Conservation (phyloP, 2,329 filamentous ascomycete genomes). For the Stachybotrys echinatus region DNA sequence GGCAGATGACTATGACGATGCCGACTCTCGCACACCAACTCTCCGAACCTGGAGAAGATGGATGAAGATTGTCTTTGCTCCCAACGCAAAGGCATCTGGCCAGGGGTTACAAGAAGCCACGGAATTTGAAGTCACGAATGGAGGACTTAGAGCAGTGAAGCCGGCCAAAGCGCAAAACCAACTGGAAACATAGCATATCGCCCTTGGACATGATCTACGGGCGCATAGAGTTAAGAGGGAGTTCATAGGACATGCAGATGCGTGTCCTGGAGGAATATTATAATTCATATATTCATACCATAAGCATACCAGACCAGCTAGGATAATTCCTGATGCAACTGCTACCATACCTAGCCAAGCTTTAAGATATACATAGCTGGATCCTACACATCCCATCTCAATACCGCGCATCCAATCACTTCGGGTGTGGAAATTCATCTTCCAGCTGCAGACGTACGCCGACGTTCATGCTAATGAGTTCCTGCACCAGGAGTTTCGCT, state of each 20-base stretch:
- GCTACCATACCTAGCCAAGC: too few species aligned
- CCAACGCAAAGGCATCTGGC: constrained; percentile 58
- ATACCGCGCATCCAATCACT: constrained; percentile 15
- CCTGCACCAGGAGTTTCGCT: constrained; percentile 91
- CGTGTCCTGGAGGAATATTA: too few species aligned
- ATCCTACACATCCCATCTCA: constrained; percentile 7
- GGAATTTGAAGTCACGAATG: constrained; percentile 71
- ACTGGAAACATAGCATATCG: neutral
- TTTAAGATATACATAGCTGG: neutral
- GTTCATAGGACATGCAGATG: too few species aligned
- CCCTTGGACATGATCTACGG: too few species aligned
- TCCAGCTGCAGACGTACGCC: constrained; percentile 83
- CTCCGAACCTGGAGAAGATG: constrained; percentile 63
- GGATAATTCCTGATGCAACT: neutral
- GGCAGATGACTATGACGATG: constrained; percentile 33
- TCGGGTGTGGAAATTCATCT: constrained; percentile 80
- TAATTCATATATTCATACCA: neutral
- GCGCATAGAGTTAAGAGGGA: too few species aligned
- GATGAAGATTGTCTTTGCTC: constrained; percentile 86
- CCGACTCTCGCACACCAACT: constrained; percentile 35
- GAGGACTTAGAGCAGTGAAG: constrained; percentile 45
- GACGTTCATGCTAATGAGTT: constrained; percentile 98
- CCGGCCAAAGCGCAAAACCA: constrained; percentile 4
- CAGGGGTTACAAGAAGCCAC: constrained; percentile 45
- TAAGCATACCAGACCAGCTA: neutral